A percentile compares a stretch with the other conserved stretches of the same genome.
These are phyloP conservation scores for Salix viminalis DNA, from an alignment of 345 rosid species.

Conservation along the genomic window DNA sequence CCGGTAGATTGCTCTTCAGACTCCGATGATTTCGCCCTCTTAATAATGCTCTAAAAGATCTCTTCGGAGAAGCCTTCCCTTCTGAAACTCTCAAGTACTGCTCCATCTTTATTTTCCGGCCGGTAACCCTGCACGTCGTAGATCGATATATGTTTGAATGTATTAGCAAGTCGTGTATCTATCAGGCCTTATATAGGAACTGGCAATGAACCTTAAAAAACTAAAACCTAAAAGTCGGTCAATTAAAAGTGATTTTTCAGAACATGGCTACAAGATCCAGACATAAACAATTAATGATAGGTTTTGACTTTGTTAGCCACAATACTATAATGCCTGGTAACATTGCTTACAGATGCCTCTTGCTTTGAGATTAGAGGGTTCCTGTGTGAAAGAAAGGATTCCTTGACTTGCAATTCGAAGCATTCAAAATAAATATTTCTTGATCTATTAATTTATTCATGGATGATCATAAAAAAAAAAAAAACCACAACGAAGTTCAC, in stretches of 20 bases:
- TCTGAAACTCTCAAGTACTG: slow-evolving; percentile 16
- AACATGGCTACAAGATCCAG: no score
- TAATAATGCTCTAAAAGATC: slow-evolving; percentile 11
- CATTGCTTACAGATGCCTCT: neutral
- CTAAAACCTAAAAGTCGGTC: neutral
- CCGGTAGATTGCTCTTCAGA: slow-evolving; percentile 23
- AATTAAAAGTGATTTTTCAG: no score
- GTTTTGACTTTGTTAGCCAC: neutral
- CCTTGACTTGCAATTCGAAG: neutral
- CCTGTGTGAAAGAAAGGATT: neutral
- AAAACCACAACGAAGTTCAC: neutral
- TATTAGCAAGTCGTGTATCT: neutral
- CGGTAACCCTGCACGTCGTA: neutral
- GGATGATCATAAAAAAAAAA: neutral
- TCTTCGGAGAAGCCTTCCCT: slow-evolving; percentile 28
- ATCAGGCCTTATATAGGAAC: slow-evolving; percentile 4
- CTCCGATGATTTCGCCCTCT: slow-evolving; percentile 17
- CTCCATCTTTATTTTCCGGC: neutral
- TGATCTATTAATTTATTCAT: neutral
- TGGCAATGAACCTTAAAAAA: neutral
- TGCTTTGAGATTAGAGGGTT: neutral
- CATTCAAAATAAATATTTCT: neutral
- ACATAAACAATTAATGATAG: neutral
- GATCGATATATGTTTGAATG: neutral
- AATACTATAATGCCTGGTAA: neutral